Evolutionary conservation across 805 yeast species (phyloP).

Genomic region (Saccharomycopsis lassenensis): DNA sequence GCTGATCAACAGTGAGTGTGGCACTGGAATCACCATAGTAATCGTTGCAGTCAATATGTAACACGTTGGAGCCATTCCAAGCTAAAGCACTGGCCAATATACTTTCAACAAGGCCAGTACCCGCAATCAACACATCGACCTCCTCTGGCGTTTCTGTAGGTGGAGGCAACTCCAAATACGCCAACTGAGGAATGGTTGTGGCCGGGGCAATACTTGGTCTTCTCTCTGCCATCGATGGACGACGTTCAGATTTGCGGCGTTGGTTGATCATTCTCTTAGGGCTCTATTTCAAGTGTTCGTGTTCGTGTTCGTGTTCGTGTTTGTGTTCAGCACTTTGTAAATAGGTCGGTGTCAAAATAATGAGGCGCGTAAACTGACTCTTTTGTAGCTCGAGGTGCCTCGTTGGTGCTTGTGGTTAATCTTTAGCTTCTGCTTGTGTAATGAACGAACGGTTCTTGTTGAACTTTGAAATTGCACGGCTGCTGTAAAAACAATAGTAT

Average conservation of each 20-base stretch:
- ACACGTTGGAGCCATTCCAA: slow-evolving; percentile 95
- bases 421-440: no score
- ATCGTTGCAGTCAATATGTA: slow-evolving; percentile 77
- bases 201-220: slow-evolving; percentile 35
- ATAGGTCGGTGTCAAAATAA: no score
- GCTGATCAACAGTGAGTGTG: slow-evolving; percentile 76
- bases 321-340: no score
- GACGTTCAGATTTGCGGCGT: slow-evolving; percentile 37
- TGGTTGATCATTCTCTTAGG: no score
- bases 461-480: no score
- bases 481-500: no score
- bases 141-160: slow-evolving; percentile 50
- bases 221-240: slow-evolving; percentile 59
- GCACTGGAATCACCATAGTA: slow-evolving; percentile 88
- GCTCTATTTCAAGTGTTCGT: no score
- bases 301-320: no score
- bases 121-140: slow-evolving; percentile 83
- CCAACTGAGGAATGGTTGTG: slow-evolving; percentile 50
- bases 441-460: no score
- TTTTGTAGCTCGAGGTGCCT: no score
- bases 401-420: no score
- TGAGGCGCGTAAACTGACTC: no score
- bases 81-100: slow-evolving; percentile 88
- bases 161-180: slow-evolving; percentile 68
- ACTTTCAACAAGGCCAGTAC: slow-evolving; percentile 86